Conservation (phyloP, 2,329 filamentous ascomycete genomes). For the Albifimbria verrucaria region DNA sequence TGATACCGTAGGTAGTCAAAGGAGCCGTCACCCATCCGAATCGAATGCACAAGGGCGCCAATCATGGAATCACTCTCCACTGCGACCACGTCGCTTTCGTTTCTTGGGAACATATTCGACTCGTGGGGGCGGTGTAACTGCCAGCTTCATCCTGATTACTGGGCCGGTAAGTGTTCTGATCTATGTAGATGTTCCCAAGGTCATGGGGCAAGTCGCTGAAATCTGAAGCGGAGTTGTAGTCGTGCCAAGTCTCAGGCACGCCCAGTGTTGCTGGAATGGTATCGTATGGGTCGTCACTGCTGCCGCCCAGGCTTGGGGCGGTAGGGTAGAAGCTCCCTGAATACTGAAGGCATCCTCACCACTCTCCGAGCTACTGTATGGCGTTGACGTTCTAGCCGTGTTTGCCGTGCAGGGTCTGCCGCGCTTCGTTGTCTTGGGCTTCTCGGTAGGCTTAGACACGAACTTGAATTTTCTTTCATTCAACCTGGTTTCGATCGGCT, state of each 20-base stretch:
- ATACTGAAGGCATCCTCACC: constrained; percentile 1
- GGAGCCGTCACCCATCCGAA: neutral
- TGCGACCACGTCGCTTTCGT: neutral
- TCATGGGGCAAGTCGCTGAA: neutral
- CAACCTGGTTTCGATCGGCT: neutral
- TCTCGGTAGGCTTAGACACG: neutral
- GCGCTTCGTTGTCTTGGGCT: neutral
- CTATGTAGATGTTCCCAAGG: neutral
- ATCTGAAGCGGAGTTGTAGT: neutral
- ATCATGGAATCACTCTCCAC: neutral
- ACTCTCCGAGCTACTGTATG: neutral
- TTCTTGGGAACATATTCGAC: neutral
- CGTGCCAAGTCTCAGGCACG: neutral
- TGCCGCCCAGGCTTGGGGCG: neutral
- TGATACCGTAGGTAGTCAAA: neutral
- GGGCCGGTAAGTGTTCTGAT: neutral
- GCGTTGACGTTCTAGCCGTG: neutral
- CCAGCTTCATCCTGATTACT: neutral
- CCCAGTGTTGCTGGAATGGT: neutral
- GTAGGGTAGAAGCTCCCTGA: neutral
- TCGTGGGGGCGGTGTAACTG: neutral
- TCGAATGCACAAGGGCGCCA: neutral
- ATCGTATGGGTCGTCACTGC: neutral
- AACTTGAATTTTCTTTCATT: constrained; percentile 1
- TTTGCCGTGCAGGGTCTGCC: neutral